Base-by-base conservation (phyloP, 2,329 filamentous ascomycete genomes). In the Colletotrichum sp. region DNA sequence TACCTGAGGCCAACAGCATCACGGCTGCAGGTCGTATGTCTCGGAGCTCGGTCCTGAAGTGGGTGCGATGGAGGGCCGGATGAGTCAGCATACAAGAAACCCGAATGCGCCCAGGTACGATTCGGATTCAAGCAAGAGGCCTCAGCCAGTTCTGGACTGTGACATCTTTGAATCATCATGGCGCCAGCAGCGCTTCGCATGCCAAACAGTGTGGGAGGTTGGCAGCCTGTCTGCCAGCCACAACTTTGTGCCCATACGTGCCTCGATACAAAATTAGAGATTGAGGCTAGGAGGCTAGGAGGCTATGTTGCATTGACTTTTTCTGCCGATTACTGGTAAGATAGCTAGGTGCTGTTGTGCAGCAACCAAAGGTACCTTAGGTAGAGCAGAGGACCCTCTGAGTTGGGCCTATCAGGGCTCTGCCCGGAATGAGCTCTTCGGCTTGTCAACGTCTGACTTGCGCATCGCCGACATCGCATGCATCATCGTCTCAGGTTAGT, bases 391-490 rank as follows among this genome's bases (percentile, higher is more conserved):
- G n/a, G 25, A 44, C 52, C 12, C 16, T 57, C 13, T 39, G 22
- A 25, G n/a, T 64, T 30, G 62, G 62, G 55, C 62, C 62, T 67
- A 72, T 67, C 72, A 63, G 30, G 39, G 36, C 55, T 57, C 11
- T 62, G 36, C 16, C 49, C 25, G 44, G 72, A 68, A 75, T 63
- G 63, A 64, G 39, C 32, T 57, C 65, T 68, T 39, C 34, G 65
- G 36, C 49, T 49, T 55, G 63, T 39, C 55, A 68, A 64, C 39
- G 29, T 49, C 39, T 63, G 32, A 57, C 55, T 39, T 72, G 62
- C 32, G 34, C 16, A 15, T 11, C 63, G 73, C 73, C 73, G 73
- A 73, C 69, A 76, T 76, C 73, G 73, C 72, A 67, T 25, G 44
- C 44, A 19, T 30, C 34, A 12, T 22, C 36, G 22, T 62, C 61